phyloP scores from a whole-genome alignment of 2,329 filamentous ascomycete species.

The Didymella pomorum region DNA sequence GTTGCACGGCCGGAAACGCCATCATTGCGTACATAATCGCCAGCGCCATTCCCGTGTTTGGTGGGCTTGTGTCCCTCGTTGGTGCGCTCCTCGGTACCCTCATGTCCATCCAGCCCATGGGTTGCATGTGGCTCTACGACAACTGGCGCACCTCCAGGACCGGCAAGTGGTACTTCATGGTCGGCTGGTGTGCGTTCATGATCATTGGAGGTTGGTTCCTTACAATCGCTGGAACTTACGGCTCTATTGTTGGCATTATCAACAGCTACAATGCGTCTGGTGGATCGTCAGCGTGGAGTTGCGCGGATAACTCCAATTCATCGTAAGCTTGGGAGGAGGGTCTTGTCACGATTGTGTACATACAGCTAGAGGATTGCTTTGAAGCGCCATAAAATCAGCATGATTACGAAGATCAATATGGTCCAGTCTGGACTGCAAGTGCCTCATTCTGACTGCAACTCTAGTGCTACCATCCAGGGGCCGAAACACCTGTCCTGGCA shows the following conservation, averaged over 20 bases:
- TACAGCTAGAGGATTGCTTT: background rate
- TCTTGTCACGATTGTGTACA: background rate
- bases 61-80: constrained; percentile 37
- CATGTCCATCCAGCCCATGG: constrained; percentile 41
- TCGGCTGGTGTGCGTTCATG: constrained; percentile 36
- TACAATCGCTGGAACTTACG: constrained; percentile 38
- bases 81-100: constrained; percentile 39
- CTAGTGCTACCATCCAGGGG: background rate
- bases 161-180: constrained; percentile 33
- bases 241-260: constrained; percentile 38
- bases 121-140: constrained; percentile 42
- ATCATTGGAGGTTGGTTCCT: constrained; percentile 34
- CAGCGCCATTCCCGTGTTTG: constrained; percentile 39
- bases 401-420: background rate
- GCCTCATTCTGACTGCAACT: background rate
- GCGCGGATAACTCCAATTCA: constrained; percentile 34
- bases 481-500: too few relatives aligned
- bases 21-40: constrained; percentile 37
- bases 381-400: background rate
- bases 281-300: constrained; percentile 35
- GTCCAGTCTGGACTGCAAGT: background rate
- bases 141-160: constrained; percentile 29
- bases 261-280: constrained; percentile 36
- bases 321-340: background rate
- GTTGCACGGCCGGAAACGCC: constrained; percentile 30